Percentiles rank a stretch among this genome's conserved stretches.
Evolutionary conservation across 495 filamentous ascomycete genomes (phyloP).

Genomic region (Neurospora cerealis): DNA sequence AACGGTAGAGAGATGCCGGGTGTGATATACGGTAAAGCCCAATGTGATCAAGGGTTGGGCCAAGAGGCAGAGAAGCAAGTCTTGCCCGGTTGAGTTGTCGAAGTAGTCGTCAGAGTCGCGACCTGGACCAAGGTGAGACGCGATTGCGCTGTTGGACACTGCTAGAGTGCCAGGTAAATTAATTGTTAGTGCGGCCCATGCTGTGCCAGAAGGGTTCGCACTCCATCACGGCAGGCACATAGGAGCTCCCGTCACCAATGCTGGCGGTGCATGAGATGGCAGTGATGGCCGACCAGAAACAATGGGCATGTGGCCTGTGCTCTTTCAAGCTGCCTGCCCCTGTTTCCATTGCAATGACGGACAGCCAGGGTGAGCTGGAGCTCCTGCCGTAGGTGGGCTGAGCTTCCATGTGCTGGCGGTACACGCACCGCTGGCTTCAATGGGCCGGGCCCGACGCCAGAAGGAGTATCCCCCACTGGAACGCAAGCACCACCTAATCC

Average conservation of each 20-base stretch:
- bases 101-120: not conserved
- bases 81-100: not conserved
- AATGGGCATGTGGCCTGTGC: not conserved
- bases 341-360: not conserved
- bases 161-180: not conserved
- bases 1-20: not conserved
- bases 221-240: not conserved
- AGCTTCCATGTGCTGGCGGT: not conserved
- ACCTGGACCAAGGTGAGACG: not conserved
- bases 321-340: not conserved
- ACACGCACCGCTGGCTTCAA: not conserved
- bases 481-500: not conserved
- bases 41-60: not conserved
- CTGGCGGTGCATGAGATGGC: not conserved
- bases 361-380: not conserved
- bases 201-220: not conserved
- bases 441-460: not conserved
- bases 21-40: not conserved
- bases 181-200: not conserved
- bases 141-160: not conserved
- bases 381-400: not conserved
- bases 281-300: not conserved
- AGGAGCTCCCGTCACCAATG: not conserved
- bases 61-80: not conserved
- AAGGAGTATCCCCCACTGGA: not conserved